A percentile compares a stretch with the other conserved stretches of the same genome.
These are phyloP conservation scores for Fusarium abutilonis DNA, from an alignment of 2,329 filamentous ascomycete genomes.

Conservation along the genomic window DNA sequence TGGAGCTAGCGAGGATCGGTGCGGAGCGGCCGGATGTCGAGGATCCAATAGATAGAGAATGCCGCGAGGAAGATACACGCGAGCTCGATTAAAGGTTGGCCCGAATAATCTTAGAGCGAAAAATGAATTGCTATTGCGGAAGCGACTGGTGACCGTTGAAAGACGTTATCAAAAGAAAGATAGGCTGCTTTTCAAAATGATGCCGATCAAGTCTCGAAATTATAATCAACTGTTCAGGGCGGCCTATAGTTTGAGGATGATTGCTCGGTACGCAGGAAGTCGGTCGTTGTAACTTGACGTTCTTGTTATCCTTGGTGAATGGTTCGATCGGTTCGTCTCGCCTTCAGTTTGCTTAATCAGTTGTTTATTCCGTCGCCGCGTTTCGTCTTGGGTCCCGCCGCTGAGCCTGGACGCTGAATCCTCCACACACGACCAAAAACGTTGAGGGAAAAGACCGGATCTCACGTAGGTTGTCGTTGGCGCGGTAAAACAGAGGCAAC, in stretches of 20 bases:
- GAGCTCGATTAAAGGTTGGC: constrained; percentile 26
- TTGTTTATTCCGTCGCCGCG: constrained; percentile 13
- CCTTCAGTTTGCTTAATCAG: constrained; percentile 11
- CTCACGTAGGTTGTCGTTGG: constrained; percentile 6
- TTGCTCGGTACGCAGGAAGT: constrained; percentile 13
- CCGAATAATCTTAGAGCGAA: constrained; percentile 12
- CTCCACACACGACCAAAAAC: constrained; percentile 21
- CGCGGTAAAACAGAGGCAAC: constrained; percentile 13
- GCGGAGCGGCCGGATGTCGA: constrained; percentile 35
- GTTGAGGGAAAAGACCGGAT: constrained; percentile 14
- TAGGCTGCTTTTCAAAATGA: constrained; percentile 20
- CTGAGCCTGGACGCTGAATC: not conserved
- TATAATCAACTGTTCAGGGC: constrained; percentile 18
- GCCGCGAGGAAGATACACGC: constrained; percentile 26
- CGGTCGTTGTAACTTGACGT: constrained; percentile 5
- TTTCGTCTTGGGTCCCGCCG: constrained; percentile 28
- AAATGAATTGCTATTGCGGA: constrained; percentile 18
- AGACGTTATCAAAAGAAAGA: constrained; percentile 3
- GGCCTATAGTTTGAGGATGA: constrained; percentile 20
- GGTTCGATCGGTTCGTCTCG: constrained; percentile 21
- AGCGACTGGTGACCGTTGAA: constrained; percentile 9
- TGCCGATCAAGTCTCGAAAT: constrained; percentile 22
- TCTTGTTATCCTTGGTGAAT: constrained; percentile 14
- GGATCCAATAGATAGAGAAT: constrained; percentile 26
- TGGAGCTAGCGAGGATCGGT: constrained; percentile 41